Evolutionary conservation across 441 rosid genomes (phyloP), one percentile per base, ranked within the genome.

Genomic region (Lepidium campestre): DNA sequence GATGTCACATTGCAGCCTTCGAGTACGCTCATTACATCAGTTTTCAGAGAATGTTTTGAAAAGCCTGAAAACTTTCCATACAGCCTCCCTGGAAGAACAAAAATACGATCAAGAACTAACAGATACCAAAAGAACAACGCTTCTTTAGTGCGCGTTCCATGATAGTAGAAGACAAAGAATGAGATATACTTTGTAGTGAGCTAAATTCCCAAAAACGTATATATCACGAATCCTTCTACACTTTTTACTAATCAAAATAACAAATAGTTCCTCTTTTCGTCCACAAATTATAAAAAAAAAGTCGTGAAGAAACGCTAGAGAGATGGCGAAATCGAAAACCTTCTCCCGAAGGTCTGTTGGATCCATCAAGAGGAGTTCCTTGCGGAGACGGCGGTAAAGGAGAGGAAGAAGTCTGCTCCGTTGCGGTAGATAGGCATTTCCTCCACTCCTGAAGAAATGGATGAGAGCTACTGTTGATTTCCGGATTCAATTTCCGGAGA

Each of bases 21-120:
- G 8, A 93, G 82, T 77, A 89, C 11, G 76, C 65, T 78, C 60
- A 90, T 52, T 55, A 90, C 39, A 73, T 93, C 98, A 14, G 73
- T 78, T 83, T 77, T 90, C 86, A 89, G 25, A 4, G 93, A 79
- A 54, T 65, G 58, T 65, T 53, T 89, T 8, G 79, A 46, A 36
- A 57, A 14, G 20, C 91, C 93, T 29, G 11, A 27, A 62, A 93
- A 55, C 40, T 53, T 93, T 66, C 81, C 93, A 73, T 86, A 87
- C n/a, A 63, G 63, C 36, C 36, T 41, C 37, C 76, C 97, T 87
- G 74, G 72, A 10, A 72, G 1, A 66, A 49, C 22, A 52, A 23
- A 58, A 60, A 45, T 15, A 66, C 62, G n/a, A 58, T 42, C 7
- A 50, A 15, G 1, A 3, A 35, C 25, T 25, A 36, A 48, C 32